Conservation (phyloP, 2,329 filamentous ascomycete species). For the Fusarium sp. region DNA sequence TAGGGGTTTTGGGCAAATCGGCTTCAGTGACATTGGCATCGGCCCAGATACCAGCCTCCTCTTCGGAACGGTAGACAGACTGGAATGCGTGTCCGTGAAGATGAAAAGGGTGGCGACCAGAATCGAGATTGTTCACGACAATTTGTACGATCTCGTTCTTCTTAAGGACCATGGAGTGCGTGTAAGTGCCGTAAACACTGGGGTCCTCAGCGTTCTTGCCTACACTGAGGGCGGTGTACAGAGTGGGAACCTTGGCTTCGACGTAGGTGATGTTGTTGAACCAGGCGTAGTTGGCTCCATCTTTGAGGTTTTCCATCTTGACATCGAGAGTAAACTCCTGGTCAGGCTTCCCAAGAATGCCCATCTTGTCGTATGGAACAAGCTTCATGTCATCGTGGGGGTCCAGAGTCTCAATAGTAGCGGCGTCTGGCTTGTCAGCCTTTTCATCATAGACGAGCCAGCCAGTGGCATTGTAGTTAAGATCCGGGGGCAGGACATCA, state of each 20-base stretch:
- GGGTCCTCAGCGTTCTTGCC: slow-evolving; percentile 70
- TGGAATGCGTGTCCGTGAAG: slow-evolving; percentile 84
- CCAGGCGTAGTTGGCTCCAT: slow-evolving; percentile 72
- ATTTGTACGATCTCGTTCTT: slow-evolving; percentile 77
- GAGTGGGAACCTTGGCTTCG: slow-evolving; percentile 78
- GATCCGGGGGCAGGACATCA: slow-evolving; percentile 71
- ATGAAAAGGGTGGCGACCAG: slow-evolving; percentile 80
- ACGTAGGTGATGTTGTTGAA: slow-evolving; percentile 85
- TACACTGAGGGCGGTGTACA: slow-evolving; percentile 79
- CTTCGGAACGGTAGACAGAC: slow-evolving; percentile 69
- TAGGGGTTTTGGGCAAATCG: slow-evolving; percentile 67
- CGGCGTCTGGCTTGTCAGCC: slow-evolving; percentile 61
- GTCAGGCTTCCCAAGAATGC: slow-evolving; percentile 71
- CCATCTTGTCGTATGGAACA: slow-evolving; percentile 74
- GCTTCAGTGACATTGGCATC: slow-evolving; percentile 52
- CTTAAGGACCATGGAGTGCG: slow-evolving; percentile 75
- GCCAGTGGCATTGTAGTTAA: slow-evolving; percentile 76
- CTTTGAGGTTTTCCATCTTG: slow-evolving; percentile 69
- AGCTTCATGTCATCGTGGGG: slow-evolving; percentile 81
- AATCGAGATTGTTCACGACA: slow-evolving; percentile 79
- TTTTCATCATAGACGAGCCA: slow-evolving; percentile 69
- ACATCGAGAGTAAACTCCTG: slow-evolving; percentile 72
- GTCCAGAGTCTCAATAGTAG: slow-evolving; percentile 69
- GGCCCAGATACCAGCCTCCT: slow-evolving; percentile 68
- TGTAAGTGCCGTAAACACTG: slow-evolving; percentile 73